Percentiles rank a stretch among this genome's conserved stretches.
These are phyloP conservation scores for Podosphaera aphanis DNA, from an alignment of 2,329 filamentous ascomycete species.

Conservation along the genomic window DNA sequence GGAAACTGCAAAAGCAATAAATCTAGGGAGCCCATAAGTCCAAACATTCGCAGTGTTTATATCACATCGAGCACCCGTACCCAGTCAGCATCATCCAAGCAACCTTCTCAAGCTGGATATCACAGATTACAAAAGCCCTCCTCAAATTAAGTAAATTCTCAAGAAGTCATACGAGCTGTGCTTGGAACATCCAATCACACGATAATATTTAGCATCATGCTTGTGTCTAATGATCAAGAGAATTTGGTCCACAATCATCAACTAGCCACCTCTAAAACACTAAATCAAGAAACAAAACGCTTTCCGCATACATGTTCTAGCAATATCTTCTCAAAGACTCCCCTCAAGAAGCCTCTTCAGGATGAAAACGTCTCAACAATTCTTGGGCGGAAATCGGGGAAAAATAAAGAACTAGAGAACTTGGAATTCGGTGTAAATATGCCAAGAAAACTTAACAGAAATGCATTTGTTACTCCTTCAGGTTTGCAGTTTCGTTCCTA, in stretches of 20 bases:
- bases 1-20: neutral
- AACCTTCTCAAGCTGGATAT: too few species aligned
- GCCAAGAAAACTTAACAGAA: constrained; percentile 27
- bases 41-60: neutral
- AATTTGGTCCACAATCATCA: constrained; percentile 62
- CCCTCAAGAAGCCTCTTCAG: constrained; percentile 51
- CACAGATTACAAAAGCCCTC: too few species aligned
- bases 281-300: constrained; percentile 38
- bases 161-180: too few species aligned
- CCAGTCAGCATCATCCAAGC: too few species aligned
- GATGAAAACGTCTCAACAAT: constrained; percentile 57
- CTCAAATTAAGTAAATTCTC: too few species aligned
- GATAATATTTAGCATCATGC: constrained; percentile 28
- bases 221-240: constrained; percentile 66
- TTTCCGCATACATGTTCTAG: constrained; percentile 58
- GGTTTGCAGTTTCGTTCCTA: constrained; percentile 27
- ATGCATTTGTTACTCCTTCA: constrained; percentile 55
- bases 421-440: constrained; percentile 28
- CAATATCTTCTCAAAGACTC: constrained; percentile 56
- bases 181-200: too few species aligned
- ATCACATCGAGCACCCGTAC: neutral
- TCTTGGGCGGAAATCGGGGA: constrained; percentile 34
- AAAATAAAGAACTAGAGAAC: constrained; percentile 33
- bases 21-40: too few species aligned
- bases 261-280: constrained; percentile 44